Evolutionary conservation across 306 rosid species (phyloP).

Genomic region (Cucurbita moschata): DNA sequence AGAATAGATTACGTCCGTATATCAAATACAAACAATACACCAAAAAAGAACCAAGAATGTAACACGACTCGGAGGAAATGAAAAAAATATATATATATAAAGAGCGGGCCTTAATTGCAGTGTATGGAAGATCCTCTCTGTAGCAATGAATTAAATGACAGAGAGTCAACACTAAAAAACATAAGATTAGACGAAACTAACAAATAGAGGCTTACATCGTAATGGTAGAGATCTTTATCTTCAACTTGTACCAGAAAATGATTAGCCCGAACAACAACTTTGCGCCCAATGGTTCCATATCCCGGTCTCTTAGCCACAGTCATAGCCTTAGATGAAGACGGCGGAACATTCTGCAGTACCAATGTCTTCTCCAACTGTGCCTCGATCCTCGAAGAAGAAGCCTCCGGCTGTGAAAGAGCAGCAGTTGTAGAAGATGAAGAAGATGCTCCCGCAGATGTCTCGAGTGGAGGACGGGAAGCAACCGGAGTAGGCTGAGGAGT

Average conservation of each 20-base stretch:
- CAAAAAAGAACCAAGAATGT: neutral
- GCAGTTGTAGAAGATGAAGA: neutral
- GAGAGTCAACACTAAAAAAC: too few relatives aligned
- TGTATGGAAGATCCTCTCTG: neutral
- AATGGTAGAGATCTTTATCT: conserved; percentile 28
- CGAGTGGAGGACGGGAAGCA: neutral
- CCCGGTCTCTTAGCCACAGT: conserved; percentile 29
- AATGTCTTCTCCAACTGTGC: conserved; percentile 14
- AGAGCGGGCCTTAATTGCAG: neutral
- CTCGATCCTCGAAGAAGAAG: neutral
- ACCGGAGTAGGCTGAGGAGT: neutral
- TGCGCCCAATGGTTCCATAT: conserved; percentile 18
- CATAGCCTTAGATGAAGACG: conserved; percentile 20
- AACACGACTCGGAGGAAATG: too few relatives aligned
- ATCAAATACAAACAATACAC: neutral
- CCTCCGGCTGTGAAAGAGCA: neutral
- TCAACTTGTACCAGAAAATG: conserved; percentile 37
- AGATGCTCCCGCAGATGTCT: neutral
- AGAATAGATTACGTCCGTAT: neutral
- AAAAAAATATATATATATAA: too few relatives aligned
- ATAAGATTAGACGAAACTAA: neutral
- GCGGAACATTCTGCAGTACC: neutral
- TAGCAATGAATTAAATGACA: too few relatives aligned
- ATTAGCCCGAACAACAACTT: conserved; percentile 29
- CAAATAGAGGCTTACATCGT: conserved; percentile 4